Evolutionary conservation across 108 stramenopile genomes (phyloP), one percentile per base, ranked within the genome.

Genomic region (Cyclotella choctawhatcheeana): DNA sequence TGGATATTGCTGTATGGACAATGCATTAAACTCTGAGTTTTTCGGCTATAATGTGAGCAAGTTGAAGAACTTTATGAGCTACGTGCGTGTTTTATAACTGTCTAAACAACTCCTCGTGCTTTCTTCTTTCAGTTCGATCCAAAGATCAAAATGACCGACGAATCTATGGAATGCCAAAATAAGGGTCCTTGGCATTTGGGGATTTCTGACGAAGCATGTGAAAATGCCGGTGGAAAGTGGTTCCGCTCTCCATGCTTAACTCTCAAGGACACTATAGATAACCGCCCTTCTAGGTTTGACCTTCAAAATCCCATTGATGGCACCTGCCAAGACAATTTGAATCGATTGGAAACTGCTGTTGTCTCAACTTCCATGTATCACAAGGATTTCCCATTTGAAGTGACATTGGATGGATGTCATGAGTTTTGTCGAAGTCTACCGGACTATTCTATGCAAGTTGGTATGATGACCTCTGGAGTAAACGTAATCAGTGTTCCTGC

Each of bases 151-250:
- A n/a, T 4, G 4, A 48, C 8, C 16, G 8, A 48, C 18, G 47
- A n/a, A n/a, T 35, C 25, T n/a, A 63, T 63, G 61, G 35, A 44
- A 25, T 63, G 61, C n/a, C 34, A 17, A 7, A 63, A 63, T 21
- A 63, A 37, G 14, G 61, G 61, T 13, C 34, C 32, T 13, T 63
- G 5, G 5, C 61, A 63, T 20, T 40, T 63, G 35, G 33, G 61
- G 5, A 63, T 63, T 22, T 43, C 35, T 13, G 33, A 10, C 5
- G 61, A 63, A 44, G 61, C 61, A 21, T 63, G 61, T 22, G 35
- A 63, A 21, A 63, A 63, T 22, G 61, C 35, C 43, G 61, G 61
- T 25, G 61, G 61, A 7, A 37, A 8, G 8, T 63, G 34, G 34
- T 37, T 21, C 20, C 3, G 61, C 40, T 21, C 40, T 3, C 61